Percentiles rank a stretch among this genome's conserved stretches.
These are phyloP conservation scores for Chrysanthemum seticuspe DNA, from an alignment of 129 eudicot genomes.

Conservation along the genomic window DNA sequence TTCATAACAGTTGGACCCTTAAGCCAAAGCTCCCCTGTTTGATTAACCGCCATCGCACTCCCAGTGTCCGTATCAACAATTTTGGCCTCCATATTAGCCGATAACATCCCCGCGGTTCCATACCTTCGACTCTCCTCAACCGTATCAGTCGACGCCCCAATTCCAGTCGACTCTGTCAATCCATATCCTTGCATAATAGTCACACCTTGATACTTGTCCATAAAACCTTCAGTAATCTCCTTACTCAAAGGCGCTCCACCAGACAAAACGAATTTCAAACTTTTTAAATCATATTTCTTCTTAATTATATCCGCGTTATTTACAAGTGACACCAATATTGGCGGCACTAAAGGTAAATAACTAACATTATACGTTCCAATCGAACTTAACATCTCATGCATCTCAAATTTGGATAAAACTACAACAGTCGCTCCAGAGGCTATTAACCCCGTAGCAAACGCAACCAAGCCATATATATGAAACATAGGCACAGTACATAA, in stretches of 20 bases:
- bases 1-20: constrained; percentile 89
- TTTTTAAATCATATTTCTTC: constrained; percentile 50
- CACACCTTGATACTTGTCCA: constrained; percentile 65
- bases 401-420: constrained; percentile 73
- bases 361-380: constrained; percentile 54
- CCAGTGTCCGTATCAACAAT: constrained; percentile 88
- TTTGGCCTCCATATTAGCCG: constrained; percentile 85
- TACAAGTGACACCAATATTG: constrained; percentile 74
- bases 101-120: constrained; percentile 90
- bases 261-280: constrained; percentile 47
- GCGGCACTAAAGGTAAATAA: constrained; percentile 87
- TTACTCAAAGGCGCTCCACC: constrained; percentile 98
- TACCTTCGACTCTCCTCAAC: constrained; percentile 87
- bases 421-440: constrained; percentile 87
- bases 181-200: constrained; percentile 88
- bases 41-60: constrained; percentile 48
- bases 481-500: constrained; percentile 97
- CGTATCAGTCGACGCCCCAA: constrained; percentile 85
- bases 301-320: constrained; percentile 59
- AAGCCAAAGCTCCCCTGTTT: constrained; percentile 97
- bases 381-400: constrained; percentile 70
- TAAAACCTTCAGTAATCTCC: constrained; percentile 82
- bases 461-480: constrained; percentile 89
- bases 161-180: constrained; percentile 83
- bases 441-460: constrained; percentile 72